Base-by-base conservation (phyloP, 1,284 basidiomycete genomes). In the Microbotryum violaceum region DNA sequence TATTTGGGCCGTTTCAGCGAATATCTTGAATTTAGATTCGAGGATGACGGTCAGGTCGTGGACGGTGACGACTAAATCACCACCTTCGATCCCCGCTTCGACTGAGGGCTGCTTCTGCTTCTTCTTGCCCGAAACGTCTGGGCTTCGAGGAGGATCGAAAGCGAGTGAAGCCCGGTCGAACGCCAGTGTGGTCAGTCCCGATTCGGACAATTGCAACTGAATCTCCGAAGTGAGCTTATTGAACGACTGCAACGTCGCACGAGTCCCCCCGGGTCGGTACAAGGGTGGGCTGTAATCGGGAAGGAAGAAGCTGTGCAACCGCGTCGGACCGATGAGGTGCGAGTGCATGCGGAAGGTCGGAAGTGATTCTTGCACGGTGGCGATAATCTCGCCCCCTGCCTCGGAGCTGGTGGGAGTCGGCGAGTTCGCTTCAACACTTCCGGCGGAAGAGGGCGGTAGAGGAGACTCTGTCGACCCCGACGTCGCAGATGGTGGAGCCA, bases 271-370 rank as follows among this genome's bases (percentile, higher is more conserved):
- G 10, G 57, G 49, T 12, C 37, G 57, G n/a, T 59, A 59, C 18
- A 59, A 51, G 8, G 33, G 50, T 18, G 57, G 57, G 4, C 42
- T 29, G 50, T 44, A 54, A 25, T 52, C 44, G 49, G 61, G 61
- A 18, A 56, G 44, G 1, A 47, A 9, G 29, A 62, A 53, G 47
- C n/a, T 37, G 29, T 49, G 33, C 16, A 62, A 44, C 2, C 49
- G 37, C 20, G 57, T 58, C 10, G 61, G 56, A 12, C 64, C 64
- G 25, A 47, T 29, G 25, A 66, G 47, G 33, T 57, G 42, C 21
- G 62, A 49, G 21, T 55, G 49, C 25, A 66, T 51, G n/a, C 64
- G 56, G 31, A 66, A 60, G 14, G 44, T 14, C 6, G 51, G 8
- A 4, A 47, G 37, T n/a, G 46, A 21, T 7, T n/a, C 9, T 7